Evolutionary conservation across 345 rosid genomes (phyloP).

Genomic region (Aquilaria sinensis): DNA sequence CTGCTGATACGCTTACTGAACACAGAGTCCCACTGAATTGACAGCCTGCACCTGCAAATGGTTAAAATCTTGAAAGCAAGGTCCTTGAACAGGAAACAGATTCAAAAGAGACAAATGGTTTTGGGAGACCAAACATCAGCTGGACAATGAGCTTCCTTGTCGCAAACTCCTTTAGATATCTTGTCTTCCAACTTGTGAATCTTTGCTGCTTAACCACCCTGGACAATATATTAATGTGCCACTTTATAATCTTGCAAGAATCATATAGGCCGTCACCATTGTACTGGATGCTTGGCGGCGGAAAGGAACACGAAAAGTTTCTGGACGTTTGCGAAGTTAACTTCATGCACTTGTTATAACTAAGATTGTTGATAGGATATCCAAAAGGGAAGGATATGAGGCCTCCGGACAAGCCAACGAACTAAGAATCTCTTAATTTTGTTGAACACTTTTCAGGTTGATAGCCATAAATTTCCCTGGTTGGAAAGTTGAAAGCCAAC

Average conservation of each 20-base stretch:
- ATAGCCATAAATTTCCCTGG: conserved; percentile 17
- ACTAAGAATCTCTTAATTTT: conserved; percentile 13
- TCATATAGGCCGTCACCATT: neutral
- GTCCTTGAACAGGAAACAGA: no score
- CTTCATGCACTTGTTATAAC: conserved; percentile 28
- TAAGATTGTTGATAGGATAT: conserved; percentile 27
- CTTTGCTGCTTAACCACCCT: conserved; percentile 5
- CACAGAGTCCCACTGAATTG: no score
- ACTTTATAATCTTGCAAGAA: neutral
- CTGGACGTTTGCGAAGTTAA: conserved; percentile 6
- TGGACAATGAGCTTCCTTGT: conserved; percentile 18
- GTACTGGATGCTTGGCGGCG: no score
- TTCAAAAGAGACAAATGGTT: no score
- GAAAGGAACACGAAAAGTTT: neutral
- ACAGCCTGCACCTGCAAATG: no score
- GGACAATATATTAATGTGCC: neutral
- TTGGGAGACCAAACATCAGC: conserved; percentile 7
- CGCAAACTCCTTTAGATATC: conserved; percentile 18
- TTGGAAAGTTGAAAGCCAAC: conserved; percentile 22
- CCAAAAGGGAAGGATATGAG: conserved; percentile 25
- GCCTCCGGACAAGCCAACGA: neutral
- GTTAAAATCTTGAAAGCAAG: no score
- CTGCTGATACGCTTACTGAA: no score
- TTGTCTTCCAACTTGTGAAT: conserved; percentile 21
- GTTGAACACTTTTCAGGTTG: conserved; percentile 9